These are phyloP conservation scores for Penicillium aurantiogriseum DNA, from an alignment of 2,329 filamentous ascomycete genomes.

Conservation along the genomic window DNA sequence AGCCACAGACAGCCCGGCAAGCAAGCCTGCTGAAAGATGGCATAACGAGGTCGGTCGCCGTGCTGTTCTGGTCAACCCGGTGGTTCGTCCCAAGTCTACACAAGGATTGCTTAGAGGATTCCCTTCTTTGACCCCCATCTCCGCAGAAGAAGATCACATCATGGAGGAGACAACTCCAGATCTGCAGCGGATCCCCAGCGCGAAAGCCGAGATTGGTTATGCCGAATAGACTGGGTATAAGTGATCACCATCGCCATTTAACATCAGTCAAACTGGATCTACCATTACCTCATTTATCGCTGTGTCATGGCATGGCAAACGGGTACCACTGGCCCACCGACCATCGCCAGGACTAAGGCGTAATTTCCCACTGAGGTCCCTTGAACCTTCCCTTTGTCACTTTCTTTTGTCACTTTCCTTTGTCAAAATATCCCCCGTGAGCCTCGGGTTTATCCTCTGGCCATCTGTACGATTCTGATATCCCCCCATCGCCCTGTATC, in stretches of 20 bases:
- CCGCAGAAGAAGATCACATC: constrained; percentile 34
- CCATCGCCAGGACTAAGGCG: background rate
- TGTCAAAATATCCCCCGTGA: constrained; percentile 5
- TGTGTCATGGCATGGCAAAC: background rate
- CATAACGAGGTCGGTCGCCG: constrained; percentile 55
- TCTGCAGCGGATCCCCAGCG: constrained; percentile 58
- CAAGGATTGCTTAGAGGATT: constrained; percentile 60
- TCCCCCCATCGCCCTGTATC: constrained; percentile 5
- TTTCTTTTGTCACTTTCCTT: constrained; percentile 14
- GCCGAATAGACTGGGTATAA: constrained; percentile 8
- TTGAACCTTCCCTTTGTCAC: constrained; percentile 25
- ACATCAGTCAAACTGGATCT: background rate
- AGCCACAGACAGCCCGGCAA: constrained; percentile 1
- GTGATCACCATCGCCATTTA: background rate
- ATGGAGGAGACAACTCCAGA: constrained; percentile 32
- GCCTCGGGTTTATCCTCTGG: background rate
- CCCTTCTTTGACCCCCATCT: constrained; percentile 36
- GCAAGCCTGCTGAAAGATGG: constrained; percentile 44
- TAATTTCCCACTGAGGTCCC: constrained; percentile 22
- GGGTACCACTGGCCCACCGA: background rate
- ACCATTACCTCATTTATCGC: background rate
- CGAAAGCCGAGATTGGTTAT: constrained; percentile 22
- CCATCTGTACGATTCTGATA: constrained; percentile 7
- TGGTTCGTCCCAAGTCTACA: constrained; percentile 58
- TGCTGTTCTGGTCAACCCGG: constrained; percentile 63